A percentile compares a stretch with the other conserved stretches of the same genome.
Evolutionary conservation across 2,329 filamentous ascomycete genomes (phyloP).

Genomic region (Fusarium sororula): DNA sequence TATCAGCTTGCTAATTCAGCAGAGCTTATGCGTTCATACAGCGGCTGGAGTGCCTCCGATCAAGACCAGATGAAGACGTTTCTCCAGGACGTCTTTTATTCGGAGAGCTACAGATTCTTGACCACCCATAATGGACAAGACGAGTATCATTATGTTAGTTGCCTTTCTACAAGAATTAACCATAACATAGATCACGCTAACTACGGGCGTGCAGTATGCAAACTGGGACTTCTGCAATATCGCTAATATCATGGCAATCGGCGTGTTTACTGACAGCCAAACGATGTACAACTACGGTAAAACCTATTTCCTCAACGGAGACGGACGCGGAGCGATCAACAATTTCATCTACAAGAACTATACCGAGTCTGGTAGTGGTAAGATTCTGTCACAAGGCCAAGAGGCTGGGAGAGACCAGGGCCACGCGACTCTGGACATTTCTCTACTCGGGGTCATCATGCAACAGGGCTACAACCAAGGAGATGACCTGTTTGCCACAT

Average conservation of each 20-base stretch:
- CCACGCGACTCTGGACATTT: background rate
- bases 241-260: background rate
- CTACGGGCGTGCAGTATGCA: fast-evolving
- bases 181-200: fast-evolving
- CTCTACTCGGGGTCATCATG: background rate
- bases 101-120: background rate
- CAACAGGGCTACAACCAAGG: background rate
- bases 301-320: background rate
- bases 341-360: background rate
- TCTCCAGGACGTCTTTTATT: background rate
- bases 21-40: background rate
- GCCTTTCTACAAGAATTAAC: fast-evolving
- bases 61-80: background rate
- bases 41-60: background rate
- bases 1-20: background rate
- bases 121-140: background rate
- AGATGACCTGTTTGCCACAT: background rate
- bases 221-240: background rate
- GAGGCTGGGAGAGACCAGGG: background rate
- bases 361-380: background rate
- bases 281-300: background rate
- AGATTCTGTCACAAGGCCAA: background rate
- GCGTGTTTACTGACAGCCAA: background rate
- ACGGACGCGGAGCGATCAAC: background rate
- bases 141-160: background rate